Evolutionary conservation across 2,329 filamentous ascomycete species (phyloP), one percentile per base, ranked within the genome.

Genomic region (Teratosphaeria viscida): DNA sequence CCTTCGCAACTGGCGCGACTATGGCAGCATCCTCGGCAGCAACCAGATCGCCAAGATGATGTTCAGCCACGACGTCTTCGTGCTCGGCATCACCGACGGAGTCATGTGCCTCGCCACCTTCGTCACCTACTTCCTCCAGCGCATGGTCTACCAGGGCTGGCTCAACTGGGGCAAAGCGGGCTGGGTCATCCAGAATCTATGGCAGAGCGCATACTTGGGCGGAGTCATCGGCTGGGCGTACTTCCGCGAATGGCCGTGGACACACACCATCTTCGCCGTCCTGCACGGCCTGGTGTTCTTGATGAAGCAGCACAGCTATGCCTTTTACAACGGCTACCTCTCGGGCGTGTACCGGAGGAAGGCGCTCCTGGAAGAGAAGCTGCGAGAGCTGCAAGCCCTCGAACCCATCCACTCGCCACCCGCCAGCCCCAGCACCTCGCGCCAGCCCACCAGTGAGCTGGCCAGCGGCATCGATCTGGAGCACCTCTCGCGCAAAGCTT

Each of bases 241-340:
- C 56, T 80, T 85, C 68, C 81, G 88, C 4, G 83, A 90, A 56
- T 92, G 88, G 89, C 86, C 88, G 1, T 92, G 89, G 89, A 89
- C 88, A 14, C 88, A 90, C 67, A 89, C 87, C 1, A 85, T 90
- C 19, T 90, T 88, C 71, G 88, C 89, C 56, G 84, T 89, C 10
- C 76, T 92, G 19, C 88, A 92, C 68, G 84, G 84, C 14, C 75
- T 92, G 59, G 83, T 88, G 2, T 87, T 91, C 79, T 71, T 92
- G 27, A 92, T 92, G 89, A 92, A 92, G 76, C 87, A 90, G 73
- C 89, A 91, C 70, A 87, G 85, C 19, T 91, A 89, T 68, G 81
- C 86, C 4, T 90, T 89, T 65, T 91, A 90, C 72, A 92, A 91
- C 66, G 88, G 89, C 6, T 82, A 91, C 63, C 65, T 74, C 0